These are phyloP conservation scores for Talaromyces piceae DNA, from an alignment of 2,329 filamentous ascomycete genomes.

Conservation along the genomic window DNA sequence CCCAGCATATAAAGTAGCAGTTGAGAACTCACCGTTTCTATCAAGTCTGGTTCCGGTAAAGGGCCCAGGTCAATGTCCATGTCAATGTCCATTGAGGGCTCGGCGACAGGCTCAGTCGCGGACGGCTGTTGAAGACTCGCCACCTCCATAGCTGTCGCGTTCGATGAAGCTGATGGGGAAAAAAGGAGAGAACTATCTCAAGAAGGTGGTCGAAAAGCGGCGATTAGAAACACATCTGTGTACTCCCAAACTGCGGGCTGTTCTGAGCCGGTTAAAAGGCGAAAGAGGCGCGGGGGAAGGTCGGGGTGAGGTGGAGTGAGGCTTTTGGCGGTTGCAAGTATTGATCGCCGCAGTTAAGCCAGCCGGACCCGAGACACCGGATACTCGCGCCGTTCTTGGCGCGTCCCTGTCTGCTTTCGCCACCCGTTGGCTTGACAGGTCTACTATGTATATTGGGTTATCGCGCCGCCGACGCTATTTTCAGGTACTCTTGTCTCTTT, in stretches of 20 bases:
- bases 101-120: conserved; percentile 12
- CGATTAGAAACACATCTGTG: neutral
- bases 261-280: neutral
- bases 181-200: neutral
- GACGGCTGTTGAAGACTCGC: conserved; percentile 13
- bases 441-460: neutral
- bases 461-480: neutral
- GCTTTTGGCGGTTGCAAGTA: neutral
- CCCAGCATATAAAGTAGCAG: neutral
- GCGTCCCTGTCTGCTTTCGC: neutral
- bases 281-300: neutral
- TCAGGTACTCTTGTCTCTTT: neutral
- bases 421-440: neutral
- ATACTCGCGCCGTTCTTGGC: neutral
- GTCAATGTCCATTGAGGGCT: conserved; percentile 58
- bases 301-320: neutral
- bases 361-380: neutral
- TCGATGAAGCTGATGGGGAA: neutral
- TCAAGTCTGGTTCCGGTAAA: conserved; percentile 35
- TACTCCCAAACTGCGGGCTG: neutral
- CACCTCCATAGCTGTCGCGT: conserved; percentile 15
- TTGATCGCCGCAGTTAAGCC: neutral
- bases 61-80: conserved; percentile 58
- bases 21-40: conserved; percentile 25
- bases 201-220: neutral